A percentile compares a stretch with the other conserved stretches of the same genome.
phyloP scores from a whole-genome alignment of 176 grass and related monocot genomes.

The Avena insularis region DNA sequence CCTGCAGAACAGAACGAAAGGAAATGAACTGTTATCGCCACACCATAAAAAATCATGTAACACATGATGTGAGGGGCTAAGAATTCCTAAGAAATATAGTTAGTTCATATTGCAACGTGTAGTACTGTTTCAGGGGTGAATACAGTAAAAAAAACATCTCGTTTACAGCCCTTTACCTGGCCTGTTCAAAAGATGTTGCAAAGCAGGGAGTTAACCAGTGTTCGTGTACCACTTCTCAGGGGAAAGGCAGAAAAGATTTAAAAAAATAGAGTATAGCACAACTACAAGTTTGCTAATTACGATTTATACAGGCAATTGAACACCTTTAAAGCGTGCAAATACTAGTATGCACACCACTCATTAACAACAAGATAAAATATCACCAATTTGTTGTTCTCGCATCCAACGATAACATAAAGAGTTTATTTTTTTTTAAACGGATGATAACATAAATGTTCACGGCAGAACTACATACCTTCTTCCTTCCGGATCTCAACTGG shows the following conservation, averaged over 20 bases:
- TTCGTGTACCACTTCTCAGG: not conserved
- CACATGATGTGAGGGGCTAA: not conserved
- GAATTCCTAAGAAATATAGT: too few species aligned
- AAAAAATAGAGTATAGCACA: not conserved
- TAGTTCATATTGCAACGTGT: not conserved
- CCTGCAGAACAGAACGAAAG: conserved; percentile 5
- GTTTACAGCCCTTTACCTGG: not conserved
- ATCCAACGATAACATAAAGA: conserved; percentile 6
- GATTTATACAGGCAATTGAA: not conserved
- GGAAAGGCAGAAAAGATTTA: not conserved
- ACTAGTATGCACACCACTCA: not conserved
- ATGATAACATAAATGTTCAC: conserved; percentile 23
- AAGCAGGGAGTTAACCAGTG: not conserved
- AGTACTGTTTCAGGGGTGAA: not conserved
- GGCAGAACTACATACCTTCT: conserved; percentile 58
- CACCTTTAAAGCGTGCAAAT: not conserved
- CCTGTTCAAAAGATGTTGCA: not conserved
- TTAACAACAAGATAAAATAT: not conserved
- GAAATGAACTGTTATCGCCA: not conserved
- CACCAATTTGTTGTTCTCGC: not conserved
- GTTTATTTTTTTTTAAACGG: too few species aligned
- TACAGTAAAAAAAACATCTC: too few species aligned
- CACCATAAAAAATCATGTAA: not conserved
- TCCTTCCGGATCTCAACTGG: conserved; percentile 73
- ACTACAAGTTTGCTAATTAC: not conserved